Evolutionary conservation across 2,329 filamentous ascomycete species (phyloP), one percentile per base, ranked within the genome.

Genomic region (Paraphoma chrysanthemicola): DNA sequence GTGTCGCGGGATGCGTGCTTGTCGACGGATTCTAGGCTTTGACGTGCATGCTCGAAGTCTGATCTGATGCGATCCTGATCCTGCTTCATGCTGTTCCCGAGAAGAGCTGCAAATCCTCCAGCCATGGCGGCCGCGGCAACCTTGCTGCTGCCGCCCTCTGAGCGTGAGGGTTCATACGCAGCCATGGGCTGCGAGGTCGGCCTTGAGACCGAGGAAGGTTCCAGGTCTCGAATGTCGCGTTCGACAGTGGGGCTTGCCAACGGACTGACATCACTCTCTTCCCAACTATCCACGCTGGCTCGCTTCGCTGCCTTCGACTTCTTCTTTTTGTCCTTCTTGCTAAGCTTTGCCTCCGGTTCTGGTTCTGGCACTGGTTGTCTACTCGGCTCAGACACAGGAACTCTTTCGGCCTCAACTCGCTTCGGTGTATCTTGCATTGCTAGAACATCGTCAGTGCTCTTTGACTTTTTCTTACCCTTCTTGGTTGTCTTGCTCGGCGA

Each of bases 261-360:
- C 28, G 61, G 62, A 18, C 68, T 73, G 6, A 57, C 48, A 31
- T 72, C 71, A 36, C 64, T 66, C 44, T 71, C 64, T 43, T 74
- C 71, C 68, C 69, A 71, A n/a, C 54, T 72, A 42, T 73, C 70
- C 7, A 63, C 47, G 45, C 67, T 70, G 18, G 53, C 64, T 45
- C 68, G 67, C 56, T 74, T 75, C 3, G 67, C 67, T 16, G 68
- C 67, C 54, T 72, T 75, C 9, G 67, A 68, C 52, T 70, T 73
- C 53, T 71, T 74, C 56, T 74, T 73, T 56, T 64, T 72, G 14
- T 77, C 70, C 63, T 77, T 79, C 67, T 78, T 79, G 62, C 71
- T 76, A 58, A 73, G 68, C 54, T 73, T 76, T 16, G 49, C 53
- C n/a, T 69, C 66, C 17, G 65, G 57, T 23, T 67, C 64, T 17